A percentile compares a stretch with the other conserved stretches of the same genome.
Conservation (phyloP, 352 stramenopile genomes). For the Globisporangium irregulare region DNA sequence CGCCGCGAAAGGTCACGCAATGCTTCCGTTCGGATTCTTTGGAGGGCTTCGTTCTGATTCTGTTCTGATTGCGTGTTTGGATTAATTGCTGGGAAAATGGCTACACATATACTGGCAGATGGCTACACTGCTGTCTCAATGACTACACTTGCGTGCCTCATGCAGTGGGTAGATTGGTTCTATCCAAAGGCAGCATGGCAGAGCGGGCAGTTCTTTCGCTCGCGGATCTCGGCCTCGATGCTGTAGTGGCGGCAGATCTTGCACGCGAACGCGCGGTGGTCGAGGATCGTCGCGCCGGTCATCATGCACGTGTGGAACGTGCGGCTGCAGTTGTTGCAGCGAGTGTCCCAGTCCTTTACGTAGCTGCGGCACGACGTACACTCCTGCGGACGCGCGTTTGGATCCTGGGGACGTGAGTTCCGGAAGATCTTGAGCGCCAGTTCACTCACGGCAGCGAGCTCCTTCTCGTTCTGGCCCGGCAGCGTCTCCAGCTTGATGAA, state of each 20-base stretch:
- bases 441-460: slow-evolving; percentile 56
- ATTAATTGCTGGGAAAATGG: neutral
- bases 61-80: neutral
- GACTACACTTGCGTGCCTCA: neutral
- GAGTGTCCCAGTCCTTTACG: slow-evolving; percentile 84
- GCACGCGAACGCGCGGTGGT: slow-evolving; percentile 77
- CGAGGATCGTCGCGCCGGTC: slow-evolving; percentile 70
- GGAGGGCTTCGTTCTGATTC: neutral
- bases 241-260: slow-evolving; percentile 84
- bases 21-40: neutral
- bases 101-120: too few relatives aligned
- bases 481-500: slow-evolving; percentile 93
- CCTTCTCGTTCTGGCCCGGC: slow-evolving; percentile 52
- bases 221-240: slow-evolving; percentile 83
- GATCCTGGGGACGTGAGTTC: slow-evolving; percentile 68
- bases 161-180: neutral
- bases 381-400: slow-evolving; percentile 68
- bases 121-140: neutral
- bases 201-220: slow-evolving; percentile 83
- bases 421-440: slow-evolving; percentile 88
- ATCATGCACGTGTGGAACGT: slow-evolving; percentile 77
- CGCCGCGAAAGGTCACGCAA: slow-evolving; percentile 1
- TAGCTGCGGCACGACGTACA: slow-evolving; percentile 79
- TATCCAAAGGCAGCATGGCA: slow-evolving; percentile 73
- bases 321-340: slow-evolving; percentile 77